Percentiles rank a stretch among this genome's conserved stretches.
phyloP scores from a whole-genome alignment of 192 early-diverging fungal genomes.

The Backusella parvicylindrica region DNA sequence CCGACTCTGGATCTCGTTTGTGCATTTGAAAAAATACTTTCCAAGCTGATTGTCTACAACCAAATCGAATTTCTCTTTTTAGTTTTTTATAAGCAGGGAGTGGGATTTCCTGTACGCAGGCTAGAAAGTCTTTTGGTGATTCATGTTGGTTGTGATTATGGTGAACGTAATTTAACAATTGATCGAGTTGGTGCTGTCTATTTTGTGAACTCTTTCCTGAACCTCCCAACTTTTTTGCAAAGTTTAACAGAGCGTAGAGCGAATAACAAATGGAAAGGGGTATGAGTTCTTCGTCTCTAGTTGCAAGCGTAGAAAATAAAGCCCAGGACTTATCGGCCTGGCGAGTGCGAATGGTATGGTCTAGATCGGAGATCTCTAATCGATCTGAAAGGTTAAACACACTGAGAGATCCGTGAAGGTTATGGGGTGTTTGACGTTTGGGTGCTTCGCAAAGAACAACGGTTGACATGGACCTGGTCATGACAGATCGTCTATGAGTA shows the following conservation, averaged over 20 bases:
- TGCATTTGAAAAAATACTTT: constrained; percentile 13
- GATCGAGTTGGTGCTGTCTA: constrained; percentile 14
- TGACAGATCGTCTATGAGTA: not conserved
- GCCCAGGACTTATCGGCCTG: constrained; percentile 22
- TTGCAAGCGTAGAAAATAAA: constrained; percentile 8
- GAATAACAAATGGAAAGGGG: constrained; percentile 11
- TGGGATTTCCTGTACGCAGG: constrained; percentile 6
- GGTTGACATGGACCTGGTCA: not conserved
- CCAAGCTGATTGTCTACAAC: constrained; percentile 2
- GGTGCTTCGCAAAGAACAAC: not conserved
- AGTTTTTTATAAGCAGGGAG: constrained; percentile 16
- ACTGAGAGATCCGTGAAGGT: not conserved
- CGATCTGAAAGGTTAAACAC: constrained; percentile 8
- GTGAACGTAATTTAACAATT: constrained; percentile 19
- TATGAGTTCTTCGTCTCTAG: constrained; percentile 6
- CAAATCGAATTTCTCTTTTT: constrained; percentile 1
- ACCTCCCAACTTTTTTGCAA: not conserved
- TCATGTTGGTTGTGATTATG: not conserved
- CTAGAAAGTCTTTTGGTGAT: not conserved
- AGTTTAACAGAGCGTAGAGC: constrained; percentile 16
- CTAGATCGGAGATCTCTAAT: not conserved
- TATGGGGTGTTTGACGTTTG: not conserved
- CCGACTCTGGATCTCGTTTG: not conserved
- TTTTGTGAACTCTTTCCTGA: not conserved
- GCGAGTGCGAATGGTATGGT: constrained; percentile 8